A percentile compares a stretch with the other conserved stretches of the same genome.
These are phyloP conservation scores for Gossypium ekmanianum DNA, from an alignment of 345 rosid genomes.

Conservation along the genomic window DNA sequence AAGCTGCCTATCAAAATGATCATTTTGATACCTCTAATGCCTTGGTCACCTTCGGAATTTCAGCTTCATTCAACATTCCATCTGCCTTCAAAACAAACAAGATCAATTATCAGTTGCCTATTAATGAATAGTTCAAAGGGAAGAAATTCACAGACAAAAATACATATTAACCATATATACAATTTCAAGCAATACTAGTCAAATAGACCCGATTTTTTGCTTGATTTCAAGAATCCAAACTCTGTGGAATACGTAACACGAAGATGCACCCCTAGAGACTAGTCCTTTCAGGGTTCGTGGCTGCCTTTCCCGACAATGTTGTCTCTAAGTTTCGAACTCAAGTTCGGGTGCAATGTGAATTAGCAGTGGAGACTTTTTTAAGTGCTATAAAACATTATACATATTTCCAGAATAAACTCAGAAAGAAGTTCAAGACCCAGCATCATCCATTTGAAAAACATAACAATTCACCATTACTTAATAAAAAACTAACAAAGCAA, in stretches of 20 bases:
- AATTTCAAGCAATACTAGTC: neutral
- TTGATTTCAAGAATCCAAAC: neutral
- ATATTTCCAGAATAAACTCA: neutral
- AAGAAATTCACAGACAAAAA: neutral
- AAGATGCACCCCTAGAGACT: neutral
- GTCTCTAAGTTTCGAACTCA: no score
- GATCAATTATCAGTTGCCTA: neutral
- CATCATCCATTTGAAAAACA: neutral
- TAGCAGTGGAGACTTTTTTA: neutral
- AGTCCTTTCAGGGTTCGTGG: no score
- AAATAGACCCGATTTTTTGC: neutral
- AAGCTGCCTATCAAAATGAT: constrained; percentile 7
- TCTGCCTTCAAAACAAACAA: constrained; percentile 17
- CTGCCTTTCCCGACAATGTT: no score
- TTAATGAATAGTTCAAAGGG: neutral
- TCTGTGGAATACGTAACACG: neutral
- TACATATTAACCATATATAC: neutral
- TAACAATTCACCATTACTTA: neutral
- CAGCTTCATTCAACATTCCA: constrained; percentile 15
- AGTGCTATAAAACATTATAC: neutral
- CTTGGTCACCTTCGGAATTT: constrained; percentile 16
- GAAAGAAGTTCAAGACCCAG: neutral
- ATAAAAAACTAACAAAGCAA: neutral
- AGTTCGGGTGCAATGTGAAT: no score
- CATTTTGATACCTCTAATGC: constrained; percentile 18